These are phyloP conservation scores for Atractiella rhizophila DNA, from an alignment of 768 basidiomycete genomes.

Conservation along the genomic window DNA sequence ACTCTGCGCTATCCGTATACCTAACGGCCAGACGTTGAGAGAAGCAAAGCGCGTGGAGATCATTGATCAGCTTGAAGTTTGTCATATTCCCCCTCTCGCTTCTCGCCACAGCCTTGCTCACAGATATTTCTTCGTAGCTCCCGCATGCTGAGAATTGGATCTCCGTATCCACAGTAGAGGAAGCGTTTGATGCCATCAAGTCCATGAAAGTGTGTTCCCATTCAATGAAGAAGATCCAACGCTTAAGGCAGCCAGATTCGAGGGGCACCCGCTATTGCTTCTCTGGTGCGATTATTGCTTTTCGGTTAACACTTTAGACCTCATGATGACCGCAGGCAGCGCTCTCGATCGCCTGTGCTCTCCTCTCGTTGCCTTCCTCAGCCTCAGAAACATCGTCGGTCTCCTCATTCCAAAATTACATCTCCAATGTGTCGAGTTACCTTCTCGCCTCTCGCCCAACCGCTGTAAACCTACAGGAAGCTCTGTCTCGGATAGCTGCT, in stretches of 20 bases:
- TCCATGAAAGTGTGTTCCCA: slow-evolving; percentile 53
- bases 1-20: slow-evolving; percentile 9
- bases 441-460: slow-evolving; percentile 78
- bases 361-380: slow-evolving; percentile 36
- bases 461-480: slow-evolving; percentile 78
- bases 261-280: slow-evolving; percentile 84
- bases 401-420: slow-evolving; percentile 30
- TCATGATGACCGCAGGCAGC: not conserved
- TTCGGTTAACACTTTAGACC: not conserved
- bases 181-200: slow-evolving; percentile 83
- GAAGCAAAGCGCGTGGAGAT: slow-evolving; percentile 44
- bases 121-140: slow-evolving; percentile 13
- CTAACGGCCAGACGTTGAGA: slow-evolving; percentile 9
- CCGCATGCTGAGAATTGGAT: slow-evolving; percentile 19
- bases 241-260: slow-evolving; percentile 33
- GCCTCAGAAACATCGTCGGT: slow-evolving; percentile 23
- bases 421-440: slow-evolving; percentile 38
- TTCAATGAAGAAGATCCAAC: not conserved
- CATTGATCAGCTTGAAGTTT: slow-evolving; percentile 67
- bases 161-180: slow-evolving; percentile 36
- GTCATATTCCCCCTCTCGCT: slow-evolving; percentile 45
- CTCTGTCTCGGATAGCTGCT: slow-evolving; percentile 39
- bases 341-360: slow-evolving; percentile 42
- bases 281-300: slow-evolving; percentile 29
- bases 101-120: slow-evolving; percentile 24